Base-by-base conservation (phyloP, 2,329 filamentous ascomycete genomes). In the Fusarium pseudograminearum region DNA sequence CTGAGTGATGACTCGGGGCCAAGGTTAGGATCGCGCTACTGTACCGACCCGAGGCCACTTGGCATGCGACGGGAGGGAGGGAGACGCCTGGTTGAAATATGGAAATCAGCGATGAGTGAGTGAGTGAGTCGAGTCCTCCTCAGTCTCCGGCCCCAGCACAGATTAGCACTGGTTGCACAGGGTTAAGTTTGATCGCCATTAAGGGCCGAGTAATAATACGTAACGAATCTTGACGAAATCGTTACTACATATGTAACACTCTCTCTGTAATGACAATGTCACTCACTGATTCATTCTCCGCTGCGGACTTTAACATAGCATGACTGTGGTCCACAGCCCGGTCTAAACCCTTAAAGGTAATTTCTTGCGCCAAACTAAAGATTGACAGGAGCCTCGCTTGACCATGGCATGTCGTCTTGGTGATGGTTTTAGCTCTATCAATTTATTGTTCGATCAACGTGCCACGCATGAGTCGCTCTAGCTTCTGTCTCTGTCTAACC, bases 1-100 rank as follows among this genome's bases (percentile, higher is more conserved):
- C 48, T 68, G 34, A 53, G 28, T 51, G 58, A 55, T 67, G 62
- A 60, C 62, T 70, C 57, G 67, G 70, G 55, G 53, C 28, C 34
- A 20, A 28, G n/a, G 48, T 30, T 16, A 20, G 47, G 31, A 40
- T 33, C 18, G 40, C 33, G 47, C 47, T 51, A 51, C 47, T 51
- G 47, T 51, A 51, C n/a, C 50, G 47, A 61, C 34, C 58, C 48
- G 34, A 54, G 48, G 44, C 45, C 41, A 57, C 53, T 59, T 67
- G 67, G 67, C 67, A 70, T 40, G 52, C 65, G 47, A 59, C 44
- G 47, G 51, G 38, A 48, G 40, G 51, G 58, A 40, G 47, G 51
- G 38, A 48, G 40, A 45, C 44, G 24, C 50, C 48, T 67, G 57
- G 57, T 45, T 47, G 9, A 26, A 62, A 45, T 44, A 18, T 58